Conservation (phyloP, 1,284 basidiomycete species). For the Gomphus bonarii region DNA sequence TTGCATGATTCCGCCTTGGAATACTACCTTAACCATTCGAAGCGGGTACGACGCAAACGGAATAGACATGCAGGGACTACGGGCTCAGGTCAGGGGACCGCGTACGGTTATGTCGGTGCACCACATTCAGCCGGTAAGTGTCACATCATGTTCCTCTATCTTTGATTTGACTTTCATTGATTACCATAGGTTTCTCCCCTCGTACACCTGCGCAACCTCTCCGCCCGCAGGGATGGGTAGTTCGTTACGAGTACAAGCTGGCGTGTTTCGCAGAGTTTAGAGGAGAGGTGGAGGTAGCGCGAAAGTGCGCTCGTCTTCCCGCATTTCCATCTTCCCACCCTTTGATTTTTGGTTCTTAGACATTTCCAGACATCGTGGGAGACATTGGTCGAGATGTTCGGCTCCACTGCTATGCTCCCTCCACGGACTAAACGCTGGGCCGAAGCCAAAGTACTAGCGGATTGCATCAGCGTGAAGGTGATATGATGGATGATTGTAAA, state of each 20-base stretch:
- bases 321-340: slow-evolving; percentile 5
- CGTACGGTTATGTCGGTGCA: background rate
- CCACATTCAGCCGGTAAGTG: background rate
- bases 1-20: slow-evolving; percentile 83
- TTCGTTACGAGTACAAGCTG: slow-evolving; percentile 96
- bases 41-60: slow-evolving; percentile 83
- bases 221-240: slow-evolving; percentile 84
- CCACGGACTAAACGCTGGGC: slow-evolving; percentile 97
- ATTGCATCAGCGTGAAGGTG: slow-evolving; percentile 84
- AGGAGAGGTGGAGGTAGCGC: slow-evolving; percentile 80
- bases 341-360: slow-evolving; percentile 28
- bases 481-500: slow-evolving; percentile 11
- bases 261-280: slow-evolving; percentile 92
- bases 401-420: slow-evolving; percentile 73
- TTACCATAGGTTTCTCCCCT: slow-evolving; percentile 13
- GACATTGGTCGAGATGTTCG: slow-evolving; percentile 76
- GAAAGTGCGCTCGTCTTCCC: slow-evolving; percentile 46
- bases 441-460: slow-evolving; percentile 92
- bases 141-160: background rate
- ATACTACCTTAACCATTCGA: slow-evolving; percentile 87
- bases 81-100: slow-evolving; percentile 6
- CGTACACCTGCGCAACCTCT: slow-evolving; percentile 45
- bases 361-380: slow-evolving; percentile 90
- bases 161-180: too few species aligned
- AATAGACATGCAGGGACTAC: slow-evolving; percentile 47